Base-by-base conservation (phyloP, 352 stramenopile species). In the Pythium volutum region DNA sequence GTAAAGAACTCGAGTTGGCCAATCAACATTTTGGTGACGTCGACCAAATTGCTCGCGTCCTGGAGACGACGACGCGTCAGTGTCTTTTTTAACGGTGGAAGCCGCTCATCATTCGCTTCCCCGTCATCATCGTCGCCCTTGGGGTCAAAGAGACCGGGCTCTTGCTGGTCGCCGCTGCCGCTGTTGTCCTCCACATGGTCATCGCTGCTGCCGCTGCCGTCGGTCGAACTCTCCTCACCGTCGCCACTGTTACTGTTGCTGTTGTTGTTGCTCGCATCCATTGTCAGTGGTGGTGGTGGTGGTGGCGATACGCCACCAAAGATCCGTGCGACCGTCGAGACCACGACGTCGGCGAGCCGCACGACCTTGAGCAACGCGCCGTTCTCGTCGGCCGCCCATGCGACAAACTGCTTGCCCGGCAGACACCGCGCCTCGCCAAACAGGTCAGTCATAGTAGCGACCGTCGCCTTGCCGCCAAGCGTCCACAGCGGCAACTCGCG, bases 381-480 rank as follows among this genome's bases (percentile, higher is more conserved):
- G 29, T 45, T 33, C 27, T 51, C 54, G 27, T 60, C 29, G 23
- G 22, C 29, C 9, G 42, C 54, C 54, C 54, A 60, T 29, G 26
- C 15, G n/a, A 60, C 9, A 20, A 60, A 51, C 1, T 52, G 39
- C 14, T 50, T 23, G 29, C 54, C 54, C 8, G 29, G 27, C 0
- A 52, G 41, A 42, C 54, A 60, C 9, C 54, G 26, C 10, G 36
- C 29, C 16, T 60, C 42, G 9, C 50, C 50, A 42, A 60, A 60
- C 26, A 60, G 10, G 10, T 52, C 14, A 11, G 52, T 18, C 27
- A 45, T 39, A 27, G 20, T 20, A 2, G 27, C 42, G 11, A 29
- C n/a, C 2, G 39, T 52, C 31, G 31, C 31, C 8, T n/a, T 18
- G 15, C 42, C 29, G 12, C 14, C 20, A 9, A 47, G 22, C 29